Evolutionary conservation across 177 flowering plant genomes (phyloP).

Genomic region (Vitis hybrid): DNA sequence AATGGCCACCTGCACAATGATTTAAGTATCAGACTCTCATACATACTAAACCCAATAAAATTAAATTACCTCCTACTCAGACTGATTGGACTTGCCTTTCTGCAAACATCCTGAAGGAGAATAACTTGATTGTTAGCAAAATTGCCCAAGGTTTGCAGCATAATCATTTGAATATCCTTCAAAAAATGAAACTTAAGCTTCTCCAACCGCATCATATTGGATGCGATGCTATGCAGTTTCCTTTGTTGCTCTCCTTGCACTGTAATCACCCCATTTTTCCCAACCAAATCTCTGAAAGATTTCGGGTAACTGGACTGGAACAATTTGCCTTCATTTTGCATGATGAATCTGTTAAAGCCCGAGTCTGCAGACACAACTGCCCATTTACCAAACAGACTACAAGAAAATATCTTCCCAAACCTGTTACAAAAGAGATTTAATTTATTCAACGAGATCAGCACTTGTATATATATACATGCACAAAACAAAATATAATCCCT

Average conservation of each 20-base stretch:
- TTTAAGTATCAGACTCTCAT: no score
- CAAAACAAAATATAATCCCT: neutral
- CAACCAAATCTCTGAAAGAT: slow-evolving; percentile 82
- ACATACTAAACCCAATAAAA: neutral
- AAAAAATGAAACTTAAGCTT: slow-evolving; percentile 66
- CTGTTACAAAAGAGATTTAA: slow-evolving; percentile 21
- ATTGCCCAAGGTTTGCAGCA: slow-evolving; percentile 43
- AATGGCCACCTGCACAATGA: slow-evolving; percentile 55
- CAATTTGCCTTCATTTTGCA: slow-evolving; percentile 84
- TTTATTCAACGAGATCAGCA: neutral
- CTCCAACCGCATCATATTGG: slow-evolving; percentile 75
- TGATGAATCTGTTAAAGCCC: slow-evolving; percentile 61
- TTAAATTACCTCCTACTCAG: neutral
- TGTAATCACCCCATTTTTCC: slow-evolving; percentile 79
- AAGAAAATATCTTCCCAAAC: slow-evolving; percentile 79
- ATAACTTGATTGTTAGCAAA: slow-evolving; percentile 44
- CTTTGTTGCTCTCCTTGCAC: slow-evolving; percentile 84
- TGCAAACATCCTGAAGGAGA: slow-evolving; percentile 71
- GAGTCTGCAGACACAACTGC: slow-evolving; percentile 87
- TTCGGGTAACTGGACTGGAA: slow-evolving; percentile 87
- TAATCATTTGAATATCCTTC: slow-evolving; percentile 58
- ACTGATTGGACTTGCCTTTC: slow-evolving; percentile 48
- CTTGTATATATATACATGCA: no score
- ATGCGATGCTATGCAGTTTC: slow-evolving; percentile 69
- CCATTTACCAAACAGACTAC: slow-evolving; percentile 65